A percentile compares a stretch with the other conserved stretches of the same genome.
Conservation (phyloP, 2,329 filamentous ascomycete genomes). For the Nemania sp. region DNA sequence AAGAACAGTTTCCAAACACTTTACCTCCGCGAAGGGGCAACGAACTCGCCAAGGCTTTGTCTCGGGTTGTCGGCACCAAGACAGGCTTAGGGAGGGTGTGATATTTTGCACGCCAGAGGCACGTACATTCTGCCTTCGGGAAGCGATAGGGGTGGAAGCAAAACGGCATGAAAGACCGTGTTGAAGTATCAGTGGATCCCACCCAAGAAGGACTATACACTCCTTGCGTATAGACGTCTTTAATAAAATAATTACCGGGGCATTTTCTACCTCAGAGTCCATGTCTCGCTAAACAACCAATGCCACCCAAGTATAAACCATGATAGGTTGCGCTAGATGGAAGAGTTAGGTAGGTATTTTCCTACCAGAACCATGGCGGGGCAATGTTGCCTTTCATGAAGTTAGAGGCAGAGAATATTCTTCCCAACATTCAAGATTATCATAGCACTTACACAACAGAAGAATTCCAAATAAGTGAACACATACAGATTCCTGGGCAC, state of each 20-base stretch:
- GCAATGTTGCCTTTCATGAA: not conserved
- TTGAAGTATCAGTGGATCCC: not conserved
- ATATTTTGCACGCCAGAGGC: not conserved
- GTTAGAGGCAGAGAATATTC: not conserved
- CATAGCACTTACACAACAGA: not conserved
- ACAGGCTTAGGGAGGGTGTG: not conserved
- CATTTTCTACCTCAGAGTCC: not conserved
- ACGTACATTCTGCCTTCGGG: not conserved
- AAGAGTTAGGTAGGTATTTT: too few relatives aligned
- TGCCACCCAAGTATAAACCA: not conserved
- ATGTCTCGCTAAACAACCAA: not conserved
- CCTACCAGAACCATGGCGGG: not conserved
- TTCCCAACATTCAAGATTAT: not conserved
- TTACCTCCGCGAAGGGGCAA: not conserved
- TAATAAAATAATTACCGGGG: not conserved
- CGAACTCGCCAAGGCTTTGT: not conserved
- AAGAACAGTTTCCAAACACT: not conserved
- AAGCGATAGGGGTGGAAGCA: not conserved
- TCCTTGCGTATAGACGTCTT: not conserved
- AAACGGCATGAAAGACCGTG: not conserved
- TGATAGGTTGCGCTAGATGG: not conserved
- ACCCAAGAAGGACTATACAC: not conserved
- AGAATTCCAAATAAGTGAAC: not conserved
- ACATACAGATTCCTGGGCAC: not conserved
- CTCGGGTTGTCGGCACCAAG: not conserved